Conservation (phyloP, 768 basidiomycete genomes). For the Grammothele lineata region DNA sequence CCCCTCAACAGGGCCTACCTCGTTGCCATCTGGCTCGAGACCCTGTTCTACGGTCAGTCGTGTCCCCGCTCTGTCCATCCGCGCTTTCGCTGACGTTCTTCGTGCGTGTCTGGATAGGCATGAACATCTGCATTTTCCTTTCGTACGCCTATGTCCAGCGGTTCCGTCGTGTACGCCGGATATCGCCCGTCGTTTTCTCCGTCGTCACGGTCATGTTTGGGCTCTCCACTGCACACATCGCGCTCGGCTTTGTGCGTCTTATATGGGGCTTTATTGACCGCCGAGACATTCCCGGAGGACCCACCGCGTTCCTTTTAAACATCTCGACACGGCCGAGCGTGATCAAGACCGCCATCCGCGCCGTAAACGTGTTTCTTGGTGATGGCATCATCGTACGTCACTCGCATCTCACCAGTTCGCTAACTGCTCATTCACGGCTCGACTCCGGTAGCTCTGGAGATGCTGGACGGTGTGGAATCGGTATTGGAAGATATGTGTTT, state of each 20-base stretch:
- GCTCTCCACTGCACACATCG: slow-evolving; percentile 32
- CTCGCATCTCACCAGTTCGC: no score
- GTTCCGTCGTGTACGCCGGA: background rate
- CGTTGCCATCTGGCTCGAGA: slow-evolving; percentile 30
- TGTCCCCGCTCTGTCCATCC: no score
- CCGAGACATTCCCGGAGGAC: slow-evolving; percentile 26
- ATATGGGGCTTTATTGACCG: slow-evolving; percentile 31
- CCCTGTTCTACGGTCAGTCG: slow-evolving; percentile 25
- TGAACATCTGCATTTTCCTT: background rate
- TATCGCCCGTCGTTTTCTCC: background rate
- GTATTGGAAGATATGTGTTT: slow-evolving; percentile 26
- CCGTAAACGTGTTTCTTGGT: slow-evolving; percentile 28
- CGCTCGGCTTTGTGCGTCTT: slow-evolving; percentile 31
- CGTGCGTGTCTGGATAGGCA: background rate
- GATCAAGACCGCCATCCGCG: slow-evolving; percentile 31
- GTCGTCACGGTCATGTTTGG: slow-evolving; percentile 27
- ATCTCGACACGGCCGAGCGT: slow-evolving; percentile 32
- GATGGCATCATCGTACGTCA: slow-evolving; percentile 29
- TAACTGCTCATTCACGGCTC: no score
- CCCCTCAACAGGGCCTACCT: slow-evolving; percentile 30
- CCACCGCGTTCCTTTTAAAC: slow-evolving; percentile 29
- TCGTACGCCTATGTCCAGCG: background rate
- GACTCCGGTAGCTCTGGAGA: slow-evolving; percentile 30
- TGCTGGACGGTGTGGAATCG: slow-evolving; percentile 31
- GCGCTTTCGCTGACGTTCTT: no score